These are phyloP conservation scores for Terana coerulea DNA, from an alignment of 768 basidiomycete genomes.

Conservation along the genomic window DNA sequence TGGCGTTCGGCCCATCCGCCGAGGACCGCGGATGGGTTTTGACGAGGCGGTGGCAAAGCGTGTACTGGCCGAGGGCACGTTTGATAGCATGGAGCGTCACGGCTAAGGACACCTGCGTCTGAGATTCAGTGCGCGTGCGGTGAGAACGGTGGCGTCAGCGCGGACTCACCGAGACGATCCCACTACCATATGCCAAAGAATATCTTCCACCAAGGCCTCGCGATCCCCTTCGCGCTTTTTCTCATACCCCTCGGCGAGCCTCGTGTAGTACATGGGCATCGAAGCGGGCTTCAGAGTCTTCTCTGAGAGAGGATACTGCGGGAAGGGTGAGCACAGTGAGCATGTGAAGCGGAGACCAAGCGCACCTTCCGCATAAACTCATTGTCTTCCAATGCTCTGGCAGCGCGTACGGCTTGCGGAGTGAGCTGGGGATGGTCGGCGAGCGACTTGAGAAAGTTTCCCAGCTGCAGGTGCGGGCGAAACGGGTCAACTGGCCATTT, in stretches of 20 bases:
- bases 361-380: slow-evolving; percentile 56
- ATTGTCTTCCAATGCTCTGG: slow-evolving; percentile 51
- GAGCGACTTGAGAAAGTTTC: slow-evolving; percentile 58
- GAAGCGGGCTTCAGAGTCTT: slow-evolving; percentile 67
- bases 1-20: no score
- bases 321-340: neutral
- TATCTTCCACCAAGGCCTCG: slow-evolving; percentile 80
- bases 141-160: neutral
- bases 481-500: slow-evolving; percentile 73
- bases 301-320: slow-evolving; percentile 63
- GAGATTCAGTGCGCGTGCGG: no score
- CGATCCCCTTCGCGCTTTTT: slow-evolving; percentile 75
- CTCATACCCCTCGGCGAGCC: slow-evolving; percentile 69
- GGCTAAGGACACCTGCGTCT: no score
- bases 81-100: no score
- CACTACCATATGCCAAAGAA: slow-evolving; percentile 73
- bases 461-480: slow-evolving; percentile 72
- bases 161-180: neutral
- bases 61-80: no score
- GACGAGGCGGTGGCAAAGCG: no score
- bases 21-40: no score
- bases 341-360: neutral
- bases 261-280: slow-evolving; percentile 68
- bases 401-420: slow-evolving; percentile 53
- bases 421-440: slow-evolving; percentile 68